These are phyloP conservation scores for Helenozyma baotianmanensis DNA, from an alignment of 805 yeast genomes.

Conservation along the genomic window DNA sequence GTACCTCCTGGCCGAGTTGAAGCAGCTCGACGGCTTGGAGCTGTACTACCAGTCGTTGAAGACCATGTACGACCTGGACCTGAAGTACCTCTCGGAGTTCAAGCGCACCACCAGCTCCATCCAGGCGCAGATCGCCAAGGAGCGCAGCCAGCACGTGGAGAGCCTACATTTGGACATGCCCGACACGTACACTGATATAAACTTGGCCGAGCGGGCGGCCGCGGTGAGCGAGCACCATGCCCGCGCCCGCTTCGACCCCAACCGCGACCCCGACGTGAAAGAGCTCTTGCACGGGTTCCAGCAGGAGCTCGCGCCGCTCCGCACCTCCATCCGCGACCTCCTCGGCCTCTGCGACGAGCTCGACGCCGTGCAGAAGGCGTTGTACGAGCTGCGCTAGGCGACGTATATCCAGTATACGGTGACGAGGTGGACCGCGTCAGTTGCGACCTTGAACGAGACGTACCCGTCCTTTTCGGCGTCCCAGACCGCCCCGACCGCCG, in stretches of 20 bases:
- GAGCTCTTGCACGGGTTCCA: constrained; percentile 2
- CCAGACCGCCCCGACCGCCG: constrained; percentile 54
- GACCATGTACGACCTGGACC: constrained; percentile 26
- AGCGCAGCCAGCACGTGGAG: constrained; percentile 1
- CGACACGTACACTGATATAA: neutral
- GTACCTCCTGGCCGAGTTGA: constrained; percentile 36
- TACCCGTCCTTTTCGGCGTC: constrained; percentile 53
- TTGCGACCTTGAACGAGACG: constrained; percentile 28
- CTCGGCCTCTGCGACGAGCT: constrained; percentile 11
- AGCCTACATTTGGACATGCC: constrained; percentile 6
- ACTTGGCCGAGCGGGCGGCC: neutral
- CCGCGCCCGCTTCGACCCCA: constrained; percentile 10
- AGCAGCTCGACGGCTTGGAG: constrained; percentile 32
- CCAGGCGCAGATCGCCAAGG: constrained; percentile 6
- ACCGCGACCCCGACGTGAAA: constrained; percentile 9
- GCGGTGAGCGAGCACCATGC: neutral
- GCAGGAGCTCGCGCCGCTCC: neutral
- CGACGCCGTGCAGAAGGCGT: constrained; percentile 10
- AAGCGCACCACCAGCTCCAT: constrained; percentile 8
- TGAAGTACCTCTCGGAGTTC: constrained; percentile 28
- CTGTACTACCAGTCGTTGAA: constrained; percentile 20
- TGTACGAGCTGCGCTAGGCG: constrained; percentile 5
- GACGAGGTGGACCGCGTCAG: constrained; percentile 18
- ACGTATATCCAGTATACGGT: constrained; percentile 15
- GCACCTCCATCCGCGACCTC: constrained; percentile 2